Conservation (phyloP, 2,329 filamentous ascomycete genomes). For the Cercospora beticola region DNA sequence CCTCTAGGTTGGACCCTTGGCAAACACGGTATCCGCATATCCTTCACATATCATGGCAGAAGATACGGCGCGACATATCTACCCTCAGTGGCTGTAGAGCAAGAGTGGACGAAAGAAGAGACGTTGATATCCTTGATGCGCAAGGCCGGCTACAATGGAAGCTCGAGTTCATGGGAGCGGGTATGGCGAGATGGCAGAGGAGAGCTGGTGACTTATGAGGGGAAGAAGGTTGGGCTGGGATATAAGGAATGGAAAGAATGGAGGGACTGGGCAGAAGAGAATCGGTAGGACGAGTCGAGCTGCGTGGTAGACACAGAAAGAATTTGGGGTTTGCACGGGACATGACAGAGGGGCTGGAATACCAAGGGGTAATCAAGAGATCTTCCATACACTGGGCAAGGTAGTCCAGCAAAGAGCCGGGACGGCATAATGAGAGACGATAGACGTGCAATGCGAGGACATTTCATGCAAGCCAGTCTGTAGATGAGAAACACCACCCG, state of each 20-base stretch:
- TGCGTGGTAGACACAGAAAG: background rate
- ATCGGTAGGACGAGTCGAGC: slow-evolving; percentile 3
- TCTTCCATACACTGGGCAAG: background rate
- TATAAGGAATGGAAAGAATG: slow-evolving; percentile 78
- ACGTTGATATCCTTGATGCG: slow-evolving; percentile 85
- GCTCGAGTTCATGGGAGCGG: slow-evolving; percentile 41
- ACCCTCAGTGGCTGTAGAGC: slow-evolving; percentile 86
- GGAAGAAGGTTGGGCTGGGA: slow-evolving; percentile 68
- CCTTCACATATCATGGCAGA: slow-evolving; percentile 70
- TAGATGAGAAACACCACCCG: background rate
- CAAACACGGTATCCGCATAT: slow-evolving; percentile 81
- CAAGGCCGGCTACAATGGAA: slow-evolving; percentile 87
- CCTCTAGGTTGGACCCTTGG: slow-evolving; percentile 85
- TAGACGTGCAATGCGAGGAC: background rate
- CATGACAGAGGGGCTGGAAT: background rate
- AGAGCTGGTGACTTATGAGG: slow-evolving; percentile 80
- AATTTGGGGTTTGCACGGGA: background rate
- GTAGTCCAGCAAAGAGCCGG: background rate
- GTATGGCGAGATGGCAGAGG: slow-evolving; percentile 74
- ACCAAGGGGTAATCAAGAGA: background rate
- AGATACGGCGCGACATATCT: slow-evolving; percentile 86
- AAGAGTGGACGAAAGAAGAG: slow-evolving; percentile 94
- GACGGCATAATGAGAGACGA: background rate
- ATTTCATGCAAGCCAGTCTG: background rate
- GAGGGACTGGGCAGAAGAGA: slow-evolving; percentile 66